Base-by-base conservation (phyloP, 2,329 filamentous ascomycete genomes). In the Penicillium psychrosexuale region DNA sequence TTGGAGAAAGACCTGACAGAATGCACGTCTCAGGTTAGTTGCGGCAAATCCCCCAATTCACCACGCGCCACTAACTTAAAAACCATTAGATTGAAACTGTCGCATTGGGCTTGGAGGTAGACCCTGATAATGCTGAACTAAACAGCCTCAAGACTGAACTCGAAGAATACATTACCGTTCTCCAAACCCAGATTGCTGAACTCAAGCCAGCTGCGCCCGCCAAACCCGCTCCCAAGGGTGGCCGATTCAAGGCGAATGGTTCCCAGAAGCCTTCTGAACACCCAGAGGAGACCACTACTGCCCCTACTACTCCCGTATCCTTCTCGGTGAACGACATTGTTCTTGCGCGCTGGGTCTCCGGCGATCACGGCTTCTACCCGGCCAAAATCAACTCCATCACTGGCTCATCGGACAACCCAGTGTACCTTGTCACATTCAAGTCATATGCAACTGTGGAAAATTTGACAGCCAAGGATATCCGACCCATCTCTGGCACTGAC, bases 391-490 rank as follows among this genome's bases (percentile, higher is more conserved):
- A 91, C 48, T 92, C 89, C 49, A 92, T 97, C 66, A 97, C 93
- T 22, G 94, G 94, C 55, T 96, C 91, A 8, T 87, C 88, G n/a
- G 89, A 86, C 40, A 89, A 90, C 49, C 93, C 92, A 34, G 90
- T 97, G 60, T 99, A 97, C 72, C 88, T 90, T 45, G 92, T 99
- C 73, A 94, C 89, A 65, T 99, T 97, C 80, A 93, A 95, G 76
- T 90, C 85, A 67, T 97, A 97, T 76, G 71, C 72, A 47, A 91
- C 83, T 22, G 90, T 88, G 43, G 91, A 96, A 74, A 94, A 89
- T 33, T 76, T 96, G 57, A 84, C 87, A 57, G 85, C 88, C 58
- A 87, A 88, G 73, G 91, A 97, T 68, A 90, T 97, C 61, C 87
- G 90, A 66, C 90, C 91, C 47, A 77, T 94, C 34, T 83, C 84